phyloP scores from a whole-genome alignment of 2,329 filamentous ascomycete species.

The Aspergillus sojae region DNA sequence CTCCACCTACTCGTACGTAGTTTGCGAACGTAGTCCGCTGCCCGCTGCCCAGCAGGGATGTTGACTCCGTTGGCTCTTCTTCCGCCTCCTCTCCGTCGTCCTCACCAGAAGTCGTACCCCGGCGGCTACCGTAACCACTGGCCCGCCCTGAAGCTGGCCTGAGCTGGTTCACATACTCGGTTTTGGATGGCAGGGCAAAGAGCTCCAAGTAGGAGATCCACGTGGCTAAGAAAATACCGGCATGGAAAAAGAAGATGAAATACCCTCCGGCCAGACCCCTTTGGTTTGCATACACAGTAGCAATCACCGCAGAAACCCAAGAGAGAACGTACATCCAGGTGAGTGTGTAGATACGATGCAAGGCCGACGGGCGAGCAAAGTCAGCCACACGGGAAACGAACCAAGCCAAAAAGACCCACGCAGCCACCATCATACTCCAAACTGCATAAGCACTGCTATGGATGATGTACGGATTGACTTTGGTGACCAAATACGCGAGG shows the following conservation, averaged over 20 bases:
- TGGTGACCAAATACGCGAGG: conserved; percentile 73
- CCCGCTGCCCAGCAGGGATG: conserved; percentile 57
- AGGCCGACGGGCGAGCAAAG: conserved; percentile 78
- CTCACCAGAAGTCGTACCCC: conserved; percentile 47
- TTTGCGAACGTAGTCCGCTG: conserved; percentile 59
- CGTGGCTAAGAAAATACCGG: conserved; percentile 72
- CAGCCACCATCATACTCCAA: conserved; percentile 82
- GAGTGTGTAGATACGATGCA: conserved; percentile 78
- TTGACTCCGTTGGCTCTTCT: conserved; percentile 55
- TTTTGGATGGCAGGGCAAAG: conserved; percentile 73
- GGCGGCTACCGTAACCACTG: conserved; percentile 43
- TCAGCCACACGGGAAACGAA: conserved; percentile 77
- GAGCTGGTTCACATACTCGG: conserved; percentile 65
- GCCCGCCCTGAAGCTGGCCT: conserved; percentile 45
- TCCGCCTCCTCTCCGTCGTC: conserved; percentile 43
- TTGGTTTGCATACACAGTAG: conserved; percentile 76
- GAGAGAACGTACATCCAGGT: conserved; percentile 80
- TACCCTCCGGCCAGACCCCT: conserved; percentile 76
- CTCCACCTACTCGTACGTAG: conserved; percentile 47
- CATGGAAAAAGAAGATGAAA: conserved; percentile 77
- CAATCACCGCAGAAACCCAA: conserved; percentile 72
- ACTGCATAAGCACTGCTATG: conserved; percentile 87
- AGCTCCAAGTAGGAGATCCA: conserved; percentile 78
- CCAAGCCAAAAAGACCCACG: conserved; percentile 83
- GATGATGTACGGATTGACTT: conserved; percentile 86